phyloP scores from a whole-genome alignment of 805 yeast genomes.

The Pichia paraexigua region DNA sequence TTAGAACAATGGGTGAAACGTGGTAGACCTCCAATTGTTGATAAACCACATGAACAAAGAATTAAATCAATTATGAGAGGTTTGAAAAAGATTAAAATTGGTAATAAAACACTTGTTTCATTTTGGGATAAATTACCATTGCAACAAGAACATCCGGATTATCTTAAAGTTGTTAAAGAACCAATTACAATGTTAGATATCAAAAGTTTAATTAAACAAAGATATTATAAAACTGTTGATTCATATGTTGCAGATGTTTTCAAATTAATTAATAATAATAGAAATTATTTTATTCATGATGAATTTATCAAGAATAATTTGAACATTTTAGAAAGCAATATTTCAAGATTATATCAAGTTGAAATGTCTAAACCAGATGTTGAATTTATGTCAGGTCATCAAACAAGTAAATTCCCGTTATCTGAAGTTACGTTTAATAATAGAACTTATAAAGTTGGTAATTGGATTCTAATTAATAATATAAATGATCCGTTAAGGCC shows the following conservation, averaged over 20 bases:
- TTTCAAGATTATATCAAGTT: conserved; percentile 47
- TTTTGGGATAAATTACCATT: conserved; percentile 82
- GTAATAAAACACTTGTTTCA: conserved; percentile 36
- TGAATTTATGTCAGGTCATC: conserved; percentile 54
- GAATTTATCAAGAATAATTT: conserved; percentile 56
- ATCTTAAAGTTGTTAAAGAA: conserved; percentile 43
- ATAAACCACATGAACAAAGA: conserved; percentile 85
- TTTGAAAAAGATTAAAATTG: conserved; percentile 60
- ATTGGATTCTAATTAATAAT: conserved; percentile 85
- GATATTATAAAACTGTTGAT: conserved; percentile 72
- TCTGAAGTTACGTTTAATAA: conserved; percentile 80
- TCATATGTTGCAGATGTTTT: conserved; percentile 70
- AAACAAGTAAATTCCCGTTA: conserved; percentile 46
- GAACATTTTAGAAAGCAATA: conserved; percentile 51
- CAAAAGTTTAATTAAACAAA: conserved; percentile 73
- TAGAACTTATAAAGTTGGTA: conserved; percentile 75
- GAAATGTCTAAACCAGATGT: conserved; percentile 80
- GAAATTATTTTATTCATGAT: conserved; percentile 51
- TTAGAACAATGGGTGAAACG: conserved; percentile 52
- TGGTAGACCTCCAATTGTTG: conserved; percentile 88
- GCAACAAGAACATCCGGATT: conserved; percentile 43
- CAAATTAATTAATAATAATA: conserved; percentile 67
- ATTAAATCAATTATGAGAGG: conserved; percentile 80
- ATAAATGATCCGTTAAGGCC: conserved; percentile 87
- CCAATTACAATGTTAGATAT: conserved; percentile 69